Base-by-base conservation (phyloP, 768 basidiomycete species). In the Pisolithus marmoratus region DNA sequence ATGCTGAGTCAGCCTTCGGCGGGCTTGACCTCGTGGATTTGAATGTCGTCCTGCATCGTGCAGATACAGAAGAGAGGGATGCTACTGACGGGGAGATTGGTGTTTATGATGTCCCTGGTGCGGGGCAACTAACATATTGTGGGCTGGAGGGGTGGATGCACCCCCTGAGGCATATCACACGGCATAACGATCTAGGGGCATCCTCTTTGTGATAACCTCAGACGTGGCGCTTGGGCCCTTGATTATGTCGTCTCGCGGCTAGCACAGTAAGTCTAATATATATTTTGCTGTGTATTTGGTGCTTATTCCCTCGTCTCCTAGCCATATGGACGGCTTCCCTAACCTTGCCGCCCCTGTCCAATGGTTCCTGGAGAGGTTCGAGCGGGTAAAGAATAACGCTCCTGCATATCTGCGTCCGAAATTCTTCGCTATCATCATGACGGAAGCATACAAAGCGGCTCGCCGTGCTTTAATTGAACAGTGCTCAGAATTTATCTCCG, bases 131-230 rank as follows among this genome's bases (percentile, higher is more conserved):
- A 66, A 83, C 81, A 11, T 99, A 97, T 68, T 97, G 94, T 61
- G 96, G 96, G 17, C 67, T 98, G 47, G 92, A 98, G 62, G 96
- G 96, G 2, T 99, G 94, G 93, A 97, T 99, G 93, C 81, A 85
- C 58, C 84, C 84, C 0, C 72, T 98, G 50, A 78, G 82, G 37
- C 82, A 82, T 58, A 83, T 98, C 65, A 94, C 94, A 82, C 76
- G 77, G 57, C 79, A 83, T 62, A 98, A 98, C 66, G 94, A 99
- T 64, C 78, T 98, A 3, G 96, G n/a, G 96, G 0, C 94, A 98
- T 66, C 80, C 92, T 1, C 74, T 99, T 4, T 95, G 92, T 60
- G 84, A 74, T 3, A 91, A 98, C 69, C 68, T 98, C 52, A 80
- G 96, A 53, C 78, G 86, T 26, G 96, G 96, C 7, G 77, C 77